Percentiles rank a stretch among this genome's conserved stretches.
Evolutionary conservation across 257 asterid genomes (phyloP).

Genomic region (Jacaranda copaia): DNA sequence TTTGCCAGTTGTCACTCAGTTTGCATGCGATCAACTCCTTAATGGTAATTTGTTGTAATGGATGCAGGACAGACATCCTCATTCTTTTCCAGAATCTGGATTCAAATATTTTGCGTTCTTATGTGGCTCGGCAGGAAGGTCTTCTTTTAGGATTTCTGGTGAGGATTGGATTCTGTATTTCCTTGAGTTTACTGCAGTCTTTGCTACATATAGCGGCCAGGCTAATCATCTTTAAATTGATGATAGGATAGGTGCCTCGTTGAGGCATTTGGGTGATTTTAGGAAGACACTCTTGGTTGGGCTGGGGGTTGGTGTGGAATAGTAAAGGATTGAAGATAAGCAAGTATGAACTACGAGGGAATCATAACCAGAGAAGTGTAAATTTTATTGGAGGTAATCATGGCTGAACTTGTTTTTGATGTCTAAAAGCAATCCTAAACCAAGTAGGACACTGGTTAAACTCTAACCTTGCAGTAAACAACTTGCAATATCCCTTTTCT

Average conservation of each 20-base stretch:
- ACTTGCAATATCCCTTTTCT: background rate
- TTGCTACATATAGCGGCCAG: constrained; percentile 16
- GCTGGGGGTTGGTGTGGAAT: background rate
- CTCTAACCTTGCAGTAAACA: background rate
- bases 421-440: background rate
- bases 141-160: constrained; percentile 87
- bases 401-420: constrained; percentile 1
- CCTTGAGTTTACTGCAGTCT: constrained; percentile 18
- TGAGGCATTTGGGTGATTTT: background rate
- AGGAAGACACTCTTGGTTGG: background rate
- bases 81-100: constrained; percentile 84
- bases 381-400: constrained; percentile 12
- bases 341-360: background rate
- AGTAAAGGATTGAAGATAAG: background rate
- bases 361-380: background rate
- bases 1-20: background rate
- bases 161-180: constrained; percentile 43
- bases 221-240: constrained; percentile 18
- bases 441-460: constrained; percentile 1
- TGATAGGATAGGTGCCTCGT: background rate
- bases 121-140: constrained; percentile 80
- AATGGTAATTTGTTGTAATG: constrained; percentile 47
- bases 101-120: constrained; percentile 79
- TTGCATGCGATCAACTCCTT: constrained; percentile 33
- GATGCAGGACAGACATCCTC: constrained; percentile 97